phyloP scores from a whole-genome alignment of 257 asterid species.

The Ilex asprella region DNA sequence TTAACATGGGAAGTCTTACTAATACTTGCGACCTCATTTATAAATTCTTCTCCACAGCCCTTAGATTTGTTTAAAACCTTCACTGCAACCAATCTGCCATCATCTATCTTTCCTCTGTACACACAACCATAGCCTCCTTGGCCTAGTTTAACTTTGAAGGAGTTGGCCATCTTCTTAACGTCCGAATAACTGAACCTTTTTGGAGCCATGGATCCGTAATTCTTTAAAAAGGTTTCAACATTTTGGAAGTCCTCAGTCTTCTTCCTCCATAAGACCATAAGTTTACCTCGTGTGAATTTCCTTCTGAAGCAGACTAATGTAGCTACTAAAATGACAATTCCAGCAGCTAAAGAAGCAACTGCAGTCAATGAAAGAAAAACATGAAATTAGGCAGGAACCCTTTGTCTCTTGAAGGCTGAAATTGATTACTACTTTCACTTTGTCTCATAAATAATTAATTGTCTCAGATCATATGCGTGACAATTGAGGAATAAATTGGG shows the following conservation, averaged over 20 bases:
- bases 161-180: neutral
- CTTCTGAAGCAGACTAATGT: no score
- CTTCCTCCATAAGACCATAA: neutral
- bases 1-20: constrained; percentile 60
- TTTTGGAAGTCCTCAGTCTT: neutral
- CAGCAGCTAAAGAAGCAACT: no score
- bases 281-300: no score
- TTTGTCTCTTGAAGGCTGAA: no score
- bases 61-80: neutral
- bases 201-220: neutral
- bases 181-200: neutral
- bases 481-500: no score
- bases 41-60: constrained; percentile 31
- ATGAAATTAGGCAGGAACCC: no score
- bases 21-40: constrained; percentile 60
- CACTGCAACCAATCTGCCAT: neutral
- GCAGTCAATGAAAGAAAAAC: no score
- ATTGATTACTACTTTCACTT: no score
- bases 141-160: neutral
- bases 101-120: constrained; percentile 14
- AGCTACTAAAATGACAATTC: no score
- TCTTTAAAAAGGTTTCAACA: neutral
- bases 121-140: constrained; percentile 34
- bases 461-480: no score
- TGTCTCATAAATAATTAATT: no score